Percentiles rank a stretch among this genome's conserved stretches.
Conservation (phyloP, 2,329 filamentous ascomycete genomes). For the Teratosphaeria gauchensis region DNA sequence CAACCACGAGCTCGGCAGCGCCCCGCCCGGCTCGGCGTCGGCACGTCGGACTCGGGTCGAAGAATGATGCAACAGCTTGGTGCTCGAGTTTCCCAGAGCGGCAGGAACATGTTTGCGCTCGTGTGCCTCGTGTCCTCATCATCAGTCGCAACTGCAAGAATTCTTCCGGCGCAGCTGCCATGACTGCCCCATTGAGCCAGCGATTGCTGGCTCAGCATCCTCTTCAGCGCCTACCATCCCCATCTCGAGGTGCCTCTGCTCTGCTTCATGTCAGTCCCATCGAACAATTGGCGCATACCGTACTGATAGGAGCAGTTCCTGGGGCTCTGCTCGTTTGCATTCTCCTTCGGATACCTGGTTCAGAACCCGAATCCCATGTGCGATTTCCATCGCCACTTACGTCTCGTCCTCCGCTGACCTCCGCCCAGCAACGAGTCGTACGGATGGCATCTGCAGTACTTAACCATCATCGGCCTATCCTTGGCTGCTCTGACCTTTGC, state of each 20-base stretch:
- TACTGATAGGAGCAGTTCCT: constrained; percentile 9
- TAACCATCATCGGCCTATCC: constrained; percentile 63
- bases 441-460: constrained; percentile 61
- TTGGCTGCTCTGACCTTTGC: constrained; percentile 53
- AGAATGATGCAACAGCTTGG: not conserved
- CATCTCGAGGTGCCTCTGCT: constrained; percentile 54
- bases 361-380: constrained; percentile 29
- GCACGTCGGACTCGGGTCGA: not conserved
- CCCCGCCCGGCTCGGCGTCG: not conserved
- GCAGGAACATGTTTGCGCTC: not conserved
- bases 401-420: constrained; percentile 3
- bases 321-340: constrained; percentile 37
- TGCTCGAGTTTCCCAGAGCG: not conserved
- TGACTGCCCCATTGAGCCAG: constrained; percentile 14
- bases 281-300: constrained; percentile 9
- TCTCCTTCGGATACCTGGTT: constrained; percentile 34
- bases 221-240: constrained; percentile 56
- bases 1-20: not conserved
- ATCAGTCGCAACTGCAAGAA: not conserved
- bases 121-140: not conserved
- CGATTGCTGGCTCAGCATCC: constrained; percentile 41
- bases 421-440: constrained; percentile 47
- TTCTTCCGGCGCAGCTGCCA: not conserved
- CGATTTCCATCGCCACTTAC: constrained; percentile 6
- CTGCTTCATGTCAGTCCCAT: constrained; percentile 43